A percentile compares a stretch with the other conserved stretches of the same genome.
These are phyloP conservation scores for Phalaenopsis aphrodite DNA, from an alignment of 106 monocot genomes.

Conservation along the genomic window DNA sequence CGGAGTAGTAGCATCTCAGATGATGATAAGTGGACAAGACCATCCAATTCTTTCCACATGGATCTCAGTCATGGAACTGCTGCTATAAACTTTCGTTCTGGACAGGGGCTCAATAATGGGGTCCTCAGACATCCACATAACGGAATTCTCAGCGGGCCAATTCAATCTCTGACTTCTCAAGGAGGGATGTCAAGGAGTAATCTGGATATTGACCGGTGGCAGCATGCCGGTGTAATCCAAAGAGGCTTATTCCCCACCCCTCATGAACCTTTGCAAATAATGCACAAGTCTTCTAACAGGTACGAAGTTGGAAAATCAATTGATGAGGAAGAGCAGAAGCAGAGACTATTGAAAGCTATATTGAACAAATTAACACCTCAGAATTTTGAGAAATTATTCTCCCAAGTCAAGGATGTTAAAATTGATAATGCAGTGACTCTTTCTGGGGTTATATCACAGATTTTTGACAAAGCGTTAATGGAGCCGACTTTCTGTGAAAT, in stretches of 20 bases:
- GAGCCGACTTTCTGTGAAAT: slow-evolving; percentile 91
- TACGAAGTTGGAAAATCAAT: slow-evolving; percentile 70
- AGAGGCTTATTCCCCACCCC: slow-evolving; percentile 70
- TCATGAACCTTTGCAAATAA: slow-evolving; percentile 33
- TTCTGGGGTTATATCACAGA: slow-evolving; percentile 76
- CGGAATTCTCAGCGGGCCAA: slow-evolving; percentile 60
- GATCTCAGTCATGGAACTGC: slow-evolving; percentile 30
- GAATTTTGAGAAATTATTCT: slow-evolving; percentile 75
- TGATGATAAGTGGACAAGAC: slow-evolving; percentile 44
- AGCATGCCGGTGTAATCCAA: slow-evolving; percentile 29
- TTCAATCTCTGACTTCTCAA: slow-evolving; percentile 32
- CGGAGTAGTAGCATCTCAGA: slow-evolving; percentile 22
- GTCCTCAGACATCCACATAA: slow-evolving; percentile 59
- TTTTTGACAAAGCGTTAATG: slow-evolving; percentile 89
- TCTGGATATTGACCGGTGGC: slow-evolving; percentile 73
- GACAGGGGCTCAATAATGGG: slow-evolving; percentile 41
- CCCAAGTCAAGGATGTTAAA: slow-evolving; percentile 62
- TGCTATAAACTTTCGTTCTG: slow-evolving; percentile 20
- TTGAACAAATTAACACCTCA: slow-evolving; percentile 87
- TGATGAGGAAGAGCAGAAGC: slow-evolving; percentile 61
- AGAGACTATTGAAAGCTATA: slow-evolving; percentile 72
- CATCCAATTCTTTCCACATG: slow-evolving; percentile 18
- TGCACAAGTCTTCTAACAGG: slow-evolving; percentile 74
- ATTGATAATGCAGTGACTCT: slow-evolving; percentile 56
- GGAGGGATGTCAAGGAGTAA: slow-evolving; percentile 26